Evolutionary conservation across 176 grass and related monocot genomes (phyloP).

Genomic region (Saccharum officinarum): DNA sequence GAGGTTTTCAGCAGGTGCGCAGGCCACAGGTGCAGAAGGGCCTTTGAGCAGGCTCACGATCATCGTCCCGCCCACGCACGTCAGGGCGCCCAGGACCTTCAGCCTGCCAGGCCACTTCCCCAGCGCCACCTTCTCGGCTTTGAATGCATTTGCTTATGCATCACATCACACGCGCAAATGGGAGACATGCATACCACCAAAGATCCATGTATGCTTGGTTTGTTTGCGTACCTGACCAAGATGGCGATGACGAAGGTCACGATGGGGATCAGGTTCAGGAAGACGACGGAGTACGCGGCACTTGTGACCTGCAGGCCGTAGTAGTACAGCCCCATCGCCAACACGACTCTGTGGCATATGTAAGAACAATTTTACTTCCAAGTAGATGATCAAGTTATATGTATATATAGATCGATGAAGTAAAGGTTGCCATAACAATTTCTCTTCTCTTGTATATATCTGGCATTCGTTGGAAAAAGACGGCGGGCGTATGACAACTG

Average conservation of each 20-base stretch:
- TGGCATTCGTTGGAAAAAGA: neutral
- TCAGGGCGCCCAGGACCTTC: constrained; percentile 45
- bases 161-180: no score
- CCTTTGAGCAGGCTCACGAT: constrained; percentile 39
- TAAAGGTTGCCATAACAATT: neutral
- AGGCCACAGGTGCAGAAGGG: constrained; percentile 30
- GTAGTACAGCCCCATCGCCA: constrained; percentile 50
- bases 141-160: neutral
- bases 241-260: constrained; percentile 51
- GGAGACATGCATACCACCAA: neutral
- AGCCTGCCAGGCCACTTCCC: constrained; percentile 11
- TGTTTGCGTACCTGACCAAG: constrained; percentile 15
- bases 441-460: neutral
- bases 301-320: constrained; percentile 37
- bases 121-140: constrained; percentile 40
- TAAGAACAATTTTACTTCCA: neutral
- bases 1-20: neutral
- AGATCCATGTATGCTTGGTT: neutral
- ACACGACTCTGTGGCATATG: constrained; percentile 14
- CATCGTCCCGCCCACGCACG: constrained; percentile 48
- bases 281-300: constrained; percentile 34
- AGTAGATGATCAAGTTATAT: neutral
- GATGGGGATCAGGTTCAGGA: constrained; percentile 54
- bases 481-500: neutral
- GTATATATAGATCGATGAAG: neutral